phyloP scores from a whole-genome alignment of 75 land plant species.

The Pinus tabuliformis region DNA sequence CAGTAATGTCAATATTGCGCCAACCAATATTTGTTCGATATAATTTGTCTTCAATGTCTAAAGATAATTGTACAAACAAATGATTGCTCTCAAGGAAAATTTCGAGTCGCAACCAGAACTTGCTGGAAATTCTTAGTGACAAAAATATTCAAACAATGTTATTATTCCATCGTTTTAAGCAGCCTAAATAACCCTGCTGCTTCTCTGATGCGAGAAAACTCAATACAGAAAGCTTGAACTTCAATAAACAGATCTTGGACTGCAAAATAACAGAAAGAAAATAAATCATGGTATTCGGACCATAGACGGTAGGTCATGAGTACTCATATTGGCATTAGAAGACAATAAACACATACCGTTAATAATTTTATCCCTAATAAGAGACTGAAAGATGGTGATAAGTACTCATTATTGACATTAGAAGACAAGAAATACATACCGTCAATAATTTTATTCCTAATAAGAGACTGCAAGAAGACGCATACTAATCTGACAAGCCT shows the following conservation, averaged over 20 bases:
- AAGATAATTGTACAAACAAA: no score
- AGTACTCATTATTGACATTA: not conserved
- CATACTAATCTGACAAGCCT: slow-evolving; percentile 95
- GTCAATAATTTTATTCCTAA: slow-evolving; percentile 89
- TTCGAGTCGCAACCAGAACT: no score
- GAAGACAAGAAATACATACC: slow-evolving; percentile 47
- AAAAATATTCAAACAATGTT: no score
- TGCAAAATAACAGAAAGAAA: slow-evolving; percentile 21
- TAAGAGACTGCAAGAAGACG: slow-evolving; percentile 90
- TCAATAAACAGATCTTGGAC: slow-evolving; percentile 95
- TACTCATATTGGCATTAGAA: not conserved
- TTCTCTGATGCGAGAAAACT: slow-evolving; percentile 91
- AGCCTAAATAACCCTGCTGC: slow-evolving; percentile 94
- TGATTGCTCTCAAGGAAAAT: no score
- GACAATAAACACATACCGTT: slow-evolving; percentile 62
- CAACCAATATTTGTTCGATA: no score
- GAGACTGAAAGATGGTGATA: not conserved
- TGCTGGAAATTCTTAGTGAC: no score
- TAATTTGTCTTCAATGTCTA: no score
- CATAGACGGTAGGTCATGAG: not conserved
- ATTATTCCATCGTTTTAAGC: slow-evolving; percentile 67
- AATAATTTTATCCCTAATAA: slow-evolving; percentile 85
- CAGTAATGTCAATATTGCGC: no score
- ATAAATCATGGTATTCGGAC: not conserved
- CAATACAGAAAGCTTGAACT: slow-evolving; percentile 98